Conservation (phyloP, 148 eudicot genomes). For the Rhododendron vialii region DNA sequence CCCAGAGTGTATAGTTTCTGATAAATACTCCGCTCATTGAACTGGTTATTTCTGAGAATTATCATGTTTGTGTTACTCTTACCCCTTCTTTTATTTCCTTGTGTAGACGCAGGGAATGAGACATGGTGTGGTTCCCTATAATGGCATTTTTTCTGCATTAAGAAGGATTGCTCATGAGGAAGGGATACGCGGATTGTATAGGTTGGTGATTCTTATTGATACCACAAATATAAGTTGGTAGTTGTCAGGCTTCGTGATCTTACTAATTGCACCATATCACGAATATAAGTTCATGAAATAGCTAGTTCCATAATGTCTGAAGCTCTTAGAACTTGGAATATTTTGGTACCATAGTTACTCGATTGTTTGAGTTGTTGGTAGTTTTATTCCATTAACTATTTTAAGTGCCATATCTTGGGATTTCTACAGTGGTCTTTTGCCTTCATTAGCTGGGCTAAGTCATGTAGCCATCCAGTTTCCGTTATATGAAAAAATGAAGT, state of each 20-base stretch:
- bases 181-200: constrained; percentile 78
- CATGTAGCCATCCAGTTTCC: constrained; percentile 98
- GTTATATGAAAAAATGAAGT: constrained; percentile 77
- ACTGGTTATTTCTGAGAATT: neutral
- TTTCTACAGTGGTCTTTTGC: constrained; percentile 85
- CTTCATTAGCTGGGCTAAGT: constrained; percentile 84
- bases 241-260: constrained; percentile 3
- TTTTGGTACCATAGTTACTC: neutral
- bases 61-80: neutral
- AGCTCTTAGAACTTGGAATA: neutral
- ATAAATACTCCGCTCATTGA: neutral
- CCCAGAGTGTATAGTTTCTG: neutral
- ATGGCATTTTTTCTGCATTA: constrained; percentile 67
- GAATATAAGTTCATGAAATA: neutral
- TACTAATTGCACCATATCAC: neutral
- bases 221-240: neutral
- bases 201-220: constrained; percentile 34
- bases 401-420: constrained; percentile 12
- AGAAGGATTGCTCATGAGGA: constrained; percentile 75
- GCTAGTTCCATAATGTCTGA: neutral
- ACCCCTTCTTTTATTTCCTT: neutral
- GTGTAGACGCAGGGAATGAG: constrained; percentile 88
- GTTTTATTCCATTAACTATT: neutral
- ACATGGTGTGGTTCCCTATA: constrained; percentile 74
- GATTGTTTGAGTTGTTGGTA: neutral